These are phyloP conservation scores for Phaffomyces thermotolerans DNA, from an alignment of 805 yeast species.

Conservation along the genomic window DNA sequence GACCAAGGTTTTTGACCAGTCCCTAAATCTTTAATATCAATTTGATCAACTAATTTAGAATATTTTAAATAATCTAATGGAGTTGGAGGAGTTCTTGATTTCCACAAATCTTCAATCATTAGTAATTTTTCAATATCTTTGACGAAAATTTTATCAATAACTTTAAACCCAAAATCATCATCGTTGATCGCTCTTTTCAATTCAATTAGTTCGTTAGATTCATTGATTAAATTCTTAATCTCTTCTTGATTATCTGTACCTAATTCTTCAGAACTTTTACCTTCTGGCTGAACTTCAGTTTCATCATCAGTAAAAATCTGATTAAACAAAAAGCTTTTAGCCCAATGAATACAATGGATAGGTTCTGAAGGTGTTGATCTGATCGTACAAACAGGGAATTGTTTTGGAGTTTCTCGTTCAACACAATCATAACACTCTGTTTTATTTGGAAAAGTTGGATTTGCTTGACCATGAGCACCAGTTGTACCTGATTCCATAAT, in stretches of 20 bases:
- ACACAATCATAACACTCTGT: conserved; percentile 95
- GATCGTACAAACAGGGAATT: conserved; percentile 94
- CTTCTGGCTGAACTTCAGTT: conserved; percentile 22
- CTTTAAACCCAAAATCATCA: conserved; percentile 30
- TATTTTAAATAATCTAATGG: conserved; percentile 40
- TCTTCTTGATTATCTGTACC: conserved; percentile 64
- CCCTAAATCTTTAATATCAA: conserved; percentile 20
- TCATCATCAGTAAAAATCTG: conserved; percentile 63
- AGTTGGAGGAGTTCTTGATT: conserved; percentile 56
- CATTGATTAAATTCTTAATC: conserved; percentile 55
- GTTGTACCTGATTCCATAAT: conserved; percentile 93
- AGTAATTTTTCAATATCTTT: conserved; percentile 75
- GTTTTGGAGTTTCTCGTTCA: conserved; percentile 78
- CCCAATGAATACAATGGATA: conserved; percentile 96
- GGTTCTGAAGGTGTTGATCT: conserved; percentile 96
- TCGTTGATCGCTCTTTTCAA: conserved; percentile 33
- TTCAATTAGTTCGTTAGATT: conserved; percentile 56
- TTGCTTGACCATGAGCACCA: conserved; percentile 90
- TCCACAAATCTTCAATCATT: conserved; percentile 71
- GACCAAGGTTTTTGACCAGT: conserved; percentile 47
- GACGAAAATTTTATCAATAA: conserved; percentile 55
- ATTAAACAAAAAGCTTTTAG: conserved; percentile 79
- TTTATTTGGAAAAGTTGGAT: conserved; percentile 74
- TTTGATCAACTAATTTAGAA: conserved; percentile 11
- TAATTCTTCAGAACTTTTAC: conserved; percentile 33